Evolutionary conservation across 495 filamentous ascomycete genomes (phyloP), one percentile per base, ranked within the genome.

Genomic region (Xylaria curta): DNA sequence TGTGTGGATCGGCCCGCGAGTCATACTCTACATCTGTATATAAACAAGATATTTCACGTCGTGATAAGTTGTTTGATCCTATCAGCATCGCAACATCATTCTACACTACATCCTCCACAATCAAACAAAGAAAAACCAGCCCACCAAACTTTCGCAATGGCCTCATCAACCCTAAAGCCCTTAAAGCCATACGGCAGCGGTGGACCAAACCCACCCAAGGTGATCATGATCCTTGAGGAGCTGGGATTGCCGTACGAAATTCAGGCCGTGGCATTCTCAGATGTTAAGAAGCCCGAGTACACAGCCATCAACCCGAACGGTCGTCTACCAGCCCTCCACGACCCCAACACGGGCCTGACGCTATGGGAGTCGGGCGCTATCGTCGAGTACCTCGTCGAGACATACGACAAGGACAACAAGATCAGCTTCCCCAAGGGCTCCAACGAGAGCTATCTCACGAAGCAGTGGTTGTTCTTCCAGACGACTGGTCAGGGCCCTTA

Each of bases 341-440:
- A 85, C 62, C 84, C 82, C 1, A 93, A 94, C 82, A 85, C 83
- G 46, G 81, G 76, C 3, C 79, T 91, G 72, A 89, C 82, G 0
- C 75, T 94, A 12, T 93, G 90, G 90, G 91, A 94, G 75, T 89
- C 87, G 1, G 90, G 90, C 28, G 89, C 91, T 4, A 91, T 91
- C 73, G 75, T 92, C 53, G 81, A 89, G 65, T 93, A 93, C 74
- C 79, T 92, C 19, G 75, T 91, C 46, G 88, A 90, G n/a, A 85
- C 82, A 24, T 92, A 92, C 76, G 89, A 92, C 80, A 89, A 82
- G 69, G 75, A 88, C 7, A 76, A 88, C 68, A 87, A 82, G 64
- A 72, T 93, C 69, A 89, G 85, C 75, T 91, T 88, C 75, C 74
- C 79, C 4, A 46, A 80, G 17, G 84, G 83, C 40, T 80, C 84